Evolutionary conservation across 805 yeast species (phyloP).

Genomic region (Candida broadrunensis): DNA sequence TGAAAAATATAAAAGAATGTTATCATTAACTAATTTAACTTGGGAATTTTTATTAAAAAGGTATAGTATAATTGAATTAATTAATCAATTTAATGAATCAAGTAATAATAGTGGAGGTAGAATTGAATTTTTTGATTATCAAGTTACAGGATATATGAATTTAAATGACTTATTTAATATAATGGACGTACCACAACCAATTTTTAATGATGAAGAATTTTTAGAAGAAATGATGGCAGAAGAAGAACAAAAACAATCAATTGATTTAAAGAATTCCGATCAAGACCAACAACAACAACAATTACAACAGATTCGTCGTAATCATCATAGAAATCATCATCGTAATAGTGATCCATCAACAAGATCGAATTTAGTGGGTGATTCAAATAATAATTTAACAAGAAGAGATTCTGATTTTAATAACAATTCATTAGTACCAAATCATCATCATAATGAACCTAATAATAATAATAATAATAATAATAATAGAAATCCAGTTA

Average conservation of each 20-base stretch:
- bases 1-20: constrained; percentile 44
- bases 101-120: constrained; percentile 11
- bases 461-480: background rate
- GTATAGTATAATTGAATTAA: constrained; percentile 26
- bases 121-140: constrained; percentile 39
- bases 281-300: background rate
- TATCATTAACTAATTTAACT: constrained; percentile 37
- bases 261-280: background rate
- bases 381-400: too few species aligned
- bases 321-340: background rate
- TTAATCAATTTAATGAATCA: constrained; percentile 21
- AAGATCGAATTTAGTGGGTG: background rate
- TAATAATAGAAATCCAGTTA: background rate
- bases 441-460: background rate
- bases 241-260: background rate
- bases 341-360: background rate
- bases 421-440: too few species aligned
- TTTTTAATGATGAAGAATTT: constrained; percentile 3
- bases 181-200: constrained; percentile 44
- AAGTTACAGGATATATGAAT: constrained; percentile 35
- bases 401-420: too few species aligned
- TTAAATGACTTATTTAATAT: constrained; percentile 39
- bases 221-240: background rate
- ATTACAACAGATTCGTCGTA: background rate
- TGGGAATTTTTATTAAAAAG: constrained; percentile 43